These are phyloP conservation scores for Epichloe sylvatica DNA, from an alignment of 2,329 filamentous ascomycete genomes.

Conservation along the genomic window DNA sequence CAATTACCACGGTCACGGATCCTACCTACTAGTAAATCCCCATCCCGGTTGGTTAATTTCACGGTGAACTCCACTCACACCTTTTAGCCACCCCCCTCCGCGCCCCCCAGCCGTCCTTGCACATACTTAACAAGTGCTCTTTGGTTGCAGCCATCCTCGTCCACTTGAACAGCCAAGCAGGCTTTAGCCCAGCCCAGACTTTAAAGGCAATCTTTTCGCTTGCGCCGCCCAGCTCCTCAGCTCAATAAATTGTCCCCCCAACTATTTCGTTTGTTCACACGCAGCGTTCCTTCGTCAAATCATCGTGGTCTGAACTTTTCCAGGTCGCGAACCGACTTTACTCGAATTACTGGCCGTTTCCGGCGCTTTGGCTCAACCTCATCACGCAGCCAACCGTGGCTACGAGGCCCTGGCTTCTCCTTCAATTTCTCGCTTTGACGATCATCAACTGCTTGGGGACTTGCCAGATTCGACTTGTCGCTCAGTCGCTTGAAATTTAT, in stretches of 20 bases:
- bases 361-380: constrained; percentile 6
- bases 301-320: background rate
- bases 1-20: constrained; percentile 9
- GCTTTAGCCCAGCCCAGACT: constrained; percentile 4
- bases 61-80: constrained; percentile 27
- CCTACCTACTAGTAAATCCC: constrained; percentile 15
- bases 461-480: background rate
- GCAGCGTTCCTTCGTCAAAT: constrained; percentile 7
- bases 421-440: constrained; percentile 5
- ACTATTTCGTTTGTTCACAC: constrained; percentile 4
- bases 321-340: constrained; percentile 4
- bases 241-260: constrained; percentile 26
- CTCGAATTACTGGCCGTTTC: constrained; percentile 4
- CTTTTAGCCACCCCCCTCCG: constrained; percentile 15
- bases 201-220: constrained; percentile 39
- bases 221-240: constrained; percentile 33
- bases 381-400: background rate
- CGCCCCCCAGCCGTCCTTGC: constrained; percentile 4
- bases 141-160: constrained; percentile 12
- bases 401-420: constrained; percentile 1
- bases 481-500: constrained; percentile 2
- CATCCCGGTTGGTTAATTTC: constrained; percentile 28
- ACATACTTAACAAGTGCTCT: background rate
- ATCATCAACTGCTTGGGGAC: constrained; percentile 1
- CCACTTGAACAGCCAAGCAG: constrained; percentile 10